phyloP scores from a whole-genome alignment of 2,329 filamentous ascomycete genomes.

The Botryotinia narcissicola region DNA sequence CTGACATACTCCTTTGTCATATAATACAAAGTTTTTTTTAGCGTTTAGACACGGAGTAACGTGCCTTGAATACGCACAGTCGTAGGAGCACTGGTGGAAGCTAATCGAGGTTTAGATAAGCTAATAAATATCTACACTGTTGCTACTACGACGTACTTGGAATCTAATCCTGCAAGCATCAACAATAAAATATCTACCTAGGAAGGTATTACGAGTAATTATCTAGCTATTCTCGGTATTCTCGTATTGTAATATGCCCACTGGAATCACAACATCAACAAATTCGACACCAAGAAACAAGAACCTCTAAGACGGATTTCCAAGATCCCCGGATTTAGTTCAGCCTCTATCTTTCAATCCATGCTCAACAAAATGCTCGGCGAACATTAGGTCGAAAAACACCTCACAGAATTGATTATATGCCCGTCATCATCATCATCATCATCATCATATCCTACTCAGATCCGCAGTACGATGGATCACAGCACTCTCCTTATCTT shows the following conservation, averaged over 20 bases:
- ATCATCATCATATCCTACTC: background rate
- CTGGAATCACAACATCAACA: background rate
- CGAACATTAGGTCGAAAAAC: background rate
- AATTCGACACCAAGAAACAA: background rate
- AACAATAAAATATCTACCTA: background rate
- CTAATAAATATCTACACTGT: background rate
- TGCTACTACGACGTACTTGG: background rate
- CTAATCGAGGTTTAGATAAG: background rate
- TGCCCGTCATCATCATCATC: background rate
- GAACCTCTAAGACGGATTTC: background rate
- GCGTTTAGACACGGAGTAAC: background rate
- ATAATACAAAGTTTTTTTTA: background rate
- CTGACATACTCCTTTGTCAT: background rate
- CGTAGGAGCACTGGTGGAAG: background rate
- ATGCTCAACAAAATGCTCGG: background rate
- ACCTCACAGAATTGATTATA: background rate
- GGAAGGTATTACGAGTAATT: background rate
- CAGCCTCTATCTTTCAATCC: background rate
- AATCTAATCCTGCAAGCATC: background rate
- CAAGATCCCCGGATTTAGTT: background rate
- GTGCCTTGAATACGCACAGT: background rate
- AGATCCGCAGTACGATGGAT: background rate
- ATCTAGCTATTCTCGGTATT: background rate
- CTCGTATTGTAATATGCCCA: background rate
- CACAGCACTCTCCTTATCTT: slow-evolving; percentile 1